phyloP scores from a whole-genome alignment of 345 rosid genomes.

The Isatis tinctoria region DNA sequence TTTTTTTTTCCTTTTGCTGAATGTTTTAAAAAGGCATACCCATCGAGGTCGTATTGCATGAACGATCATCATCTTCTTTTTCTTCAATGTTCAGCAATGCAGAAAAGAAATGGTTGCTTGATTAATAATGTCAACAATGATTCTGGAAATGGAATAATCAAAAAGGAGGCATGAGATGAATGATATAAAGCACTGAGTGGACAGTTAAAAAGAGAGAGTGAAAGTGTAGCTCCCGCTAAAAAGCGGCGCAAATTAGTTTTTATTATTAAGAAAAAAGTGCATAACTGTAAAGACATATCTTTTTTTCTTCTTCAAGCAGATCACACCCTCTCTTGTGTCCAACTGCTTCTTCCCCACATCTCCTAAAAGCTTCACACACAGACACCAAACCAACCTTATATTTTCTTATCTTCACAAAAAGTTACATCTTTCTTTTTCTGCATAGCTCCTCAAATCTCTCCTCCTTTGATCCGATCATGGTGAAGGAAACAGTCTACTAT shows the following conservation, averaged over 20 bases:
- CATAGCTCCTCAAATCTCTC: background rate
- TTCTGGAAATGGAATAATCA: background rate
- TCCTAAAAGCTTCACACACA: slow-evolving; percentile 17
- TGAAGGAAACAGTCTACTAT: slow-evolving; percentile 82
- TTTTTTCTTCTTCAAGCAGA: slow-evolving; percentile 18
- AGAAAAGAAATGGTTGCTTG: background rate
- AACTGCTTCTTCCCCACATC: slow-evolving; percentile 21
- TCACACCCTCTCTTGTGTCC: slow-evolving; percentile 8
- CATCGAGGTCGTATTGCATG: background rate
- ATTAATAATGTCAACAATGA: background rate
- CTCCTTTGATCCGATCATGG: slow-evolving; percentile 24
- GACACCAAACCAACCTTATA: background rate
- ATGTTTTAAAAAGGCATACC: too few species aligned
- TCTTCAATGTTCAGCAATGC: background rate
- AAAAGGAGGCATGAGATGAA: slow-evolving; percentile 5
- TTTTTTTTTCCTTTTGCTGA: background rate
- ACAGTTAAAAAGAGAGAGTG: slow-evolving; percentile 21
- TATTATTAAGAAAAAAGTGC: background rate
- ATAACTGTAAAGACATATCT: slow-evolving; percentile 28
- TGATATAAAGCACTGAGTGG: slow-evolving; percentile 22
- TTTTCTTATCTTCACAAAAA: slow-evolving; percentile 9
- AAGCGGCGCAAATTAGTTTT: background rate
- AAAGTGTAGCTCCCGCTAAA: slow-evolving; percentile 18
- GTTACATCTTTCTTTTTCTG: background rate
- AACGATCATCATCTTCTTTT: background rate